Percentiles rank a stretch among this genome's conserved stretches.
phyloP scores from a whole-genome alignment of 108 stramenopile species.

The Conticribra weissflogii region DNA sequence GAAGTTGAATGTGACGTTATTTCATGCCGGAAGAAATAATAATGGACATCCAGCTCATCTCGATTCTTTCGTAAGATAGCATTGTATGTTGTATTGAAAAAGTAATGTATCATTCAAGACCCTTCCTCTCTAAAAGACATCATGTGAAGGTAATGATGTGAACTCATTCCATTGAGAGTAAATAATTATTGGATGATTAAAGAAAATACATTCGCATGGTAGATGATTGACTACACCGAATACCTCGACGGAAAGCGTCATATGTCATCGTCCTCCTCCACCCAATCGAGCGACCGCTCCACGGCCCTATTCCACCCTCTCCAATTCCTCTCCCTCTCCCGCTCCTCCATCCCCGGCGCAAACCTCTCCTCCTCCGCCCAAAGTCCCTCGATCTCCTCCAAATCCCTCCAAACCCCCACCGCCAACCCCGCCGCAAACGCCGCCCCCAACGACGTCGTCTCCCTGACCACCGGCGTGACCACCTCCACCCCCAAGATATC shows the following conservation, averaged over 20 bases:
- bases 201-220: neutral
- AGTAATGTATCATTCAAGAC: too few species aligned
- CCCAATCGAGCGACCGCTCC: slow-evolving; percentile 86
- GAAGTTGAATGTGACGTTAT: too few species aligned
- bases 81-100: too few species aligned
- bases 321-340: slow-evolving; percentile 65
- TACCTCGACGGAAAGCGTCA: too few species aligned
- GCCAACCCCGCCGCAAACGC: slow-evolving; percentile 97
- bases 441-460: slow-evolving; percentile 97
- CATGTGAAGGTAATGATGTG: too few species aligned
- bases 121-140: too few species aligned
- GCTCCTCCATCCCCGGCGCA: slow-evolving; percentile 68
- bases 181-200: too few species aligned
- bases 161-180: too few species aligned
- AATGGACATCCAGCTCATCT: too few species aligned
- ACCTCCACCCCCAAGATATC: slow-evolving; percentile 92
- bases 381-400: slow-evolving; percentile 76
- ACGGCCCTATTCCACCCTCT: slow-evolving; percentile 94
- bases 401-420: slow-evolving; percentile 89
- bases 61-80: too few species aligned
- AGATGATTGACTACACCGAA: neutral
- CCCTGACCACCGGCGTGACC: slow-evolving; percentile 74
- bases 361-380: slow-evolving; percentile 81
- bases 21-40: too few species aligned
- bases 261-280: slow-evolving; percentile 53